Conservation (phyloP, 257 asterid genomes). For the Solanum pinnatisectum region DNA sequence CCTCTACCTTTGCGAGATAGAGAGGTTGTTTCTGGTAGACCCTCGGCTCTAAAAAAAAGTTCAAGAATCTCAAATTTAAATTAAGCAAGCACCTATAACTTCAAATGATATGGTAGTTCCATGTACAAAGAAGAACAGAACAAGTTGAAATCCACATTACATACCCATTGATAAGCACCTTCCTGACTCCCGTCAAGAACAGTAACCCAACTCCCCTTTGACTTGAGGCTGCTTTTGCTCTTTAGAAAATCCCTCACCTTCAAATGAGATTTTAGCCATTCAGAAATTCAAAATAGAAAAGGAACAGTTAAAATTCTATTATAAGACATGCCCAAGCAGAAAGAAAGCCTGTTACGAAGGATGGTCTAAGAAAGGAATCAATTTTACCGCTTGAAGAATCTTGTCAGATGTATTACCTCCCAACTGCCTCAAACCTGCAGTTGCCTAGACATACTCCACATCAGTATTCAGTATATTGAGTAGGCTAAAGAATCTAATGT, state of each 20-base stretch:
- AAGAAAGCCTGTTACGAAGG: not conserved
- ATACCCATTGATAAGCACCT: slow-evolving; percentile 76
- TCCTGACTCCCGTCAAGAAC: slow-evolving; percentile 58
- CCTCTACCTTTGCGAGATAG: not conserved
- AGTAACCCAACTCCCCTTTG: slow-evolving; percentile 46
- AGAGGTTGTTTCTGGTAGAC: not conserved
- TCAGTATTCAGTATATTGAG: not conserved
- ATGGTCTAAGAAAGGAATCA: not conserved
- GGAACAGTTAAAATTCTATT: not conserved
- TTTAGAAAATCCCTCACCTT: slow-evolving; percentile 51
- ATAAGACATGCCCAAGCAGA: not conserved
- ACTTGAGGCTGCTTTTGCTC: slow-evolving; percentile 36
- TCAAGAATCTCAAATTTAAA: not conserved
- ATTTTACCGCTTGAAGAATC: slow-evolving; percentile 54
- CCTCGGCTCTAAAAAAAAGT: not conserved
- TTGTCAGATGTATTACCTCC: slow-evolving; percentile 46
- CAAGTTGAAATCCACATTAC: slow-evolving; percentile 3
- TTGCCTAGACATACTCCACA: slow-evolving; percentile 40
- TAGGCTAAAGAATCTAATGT: not conserved
- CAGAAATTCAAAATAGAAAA: not conserved
- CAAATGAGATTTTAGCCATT: not conserved
- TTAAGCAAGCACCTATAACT: not conserved
- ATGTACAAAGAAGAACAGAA: not conserved
- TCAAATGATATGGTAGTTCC: not conserved
- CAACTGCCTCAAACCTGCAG: slow-evolving; percentile 73